Conservation (phyloP, 176 grass and related monocot species). For the Aegilops longissima region DNA sequence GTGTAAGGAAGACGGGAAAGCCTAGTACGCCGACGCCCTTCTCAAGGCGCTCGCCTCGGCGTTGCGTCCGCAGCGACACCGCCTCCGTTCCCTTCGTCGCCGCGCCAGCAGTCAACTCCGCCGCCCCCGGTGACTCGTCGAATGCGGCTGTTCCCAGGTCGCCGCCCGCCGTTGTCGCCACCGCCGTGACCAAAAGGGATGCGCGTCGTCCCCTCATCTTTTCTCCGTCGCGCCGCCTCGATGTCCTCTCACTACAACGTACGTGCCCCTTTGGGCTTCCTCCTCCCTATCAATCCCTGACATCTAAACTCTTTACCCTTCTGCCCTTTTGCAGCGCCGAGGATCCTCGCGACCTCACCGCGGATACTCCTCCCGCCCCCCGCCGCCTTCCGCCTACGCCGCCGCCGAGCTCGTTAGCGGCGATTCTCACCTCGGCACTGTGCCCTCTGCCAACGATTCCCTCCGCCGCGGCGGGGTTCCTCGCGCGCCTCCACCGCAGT, state of each 20-base stretch:
- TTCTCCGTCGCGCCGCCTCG: constrained; percentile 37
- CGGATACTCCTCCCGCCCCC: constrained; percentile 16
- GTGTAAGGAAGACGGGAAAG: neutral
- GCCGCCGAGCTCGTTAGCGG: constrained; percentile 32
- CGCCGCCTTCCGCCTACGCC: constrained; percentile 6
- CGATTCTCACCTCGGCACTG: constrained; percentile 37
- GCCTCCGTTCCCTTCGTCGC: neutral
- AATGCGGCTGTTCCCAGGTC: constrained; percentile 21
- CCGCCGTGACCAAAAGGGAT: constrained; percentile 22
- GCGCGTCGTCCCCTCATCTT: constrained; percentile 24
- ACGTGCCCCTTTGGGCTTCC: neutral
- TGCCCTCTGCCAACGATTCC: constrained; percentile 42
- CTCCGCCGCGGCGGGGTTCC: constrained; percentile 15
- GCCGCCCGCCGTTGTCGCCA: constrained; percentile 7
- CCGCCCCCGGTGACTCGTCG: constrained; percentile 12
- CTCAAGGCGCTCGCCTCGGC: neutral
- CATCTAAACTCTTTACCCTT: constrained; percentile 11
- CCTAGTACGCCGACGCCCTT: neutral
- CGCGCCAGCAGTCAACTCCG: constrained; percentile 20
- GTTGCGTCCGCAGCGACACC: neutral
- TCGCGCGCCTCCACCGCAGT: constrained; percentile 18
- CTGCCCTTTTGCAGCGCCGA: constrained; percentile 39
- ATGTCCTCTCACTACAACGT: constrained; percentile 49
- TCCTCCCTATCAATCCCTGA: neutral
- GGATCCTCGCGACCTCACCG: constrained; percentile 32